Percentiles rank a stretch among this genome's conserved stretches.
Evolutionary conservation across 768 basidiomycete genomes (phyloP).

Genomic region (Rhizopogon roseolus): DNA sequence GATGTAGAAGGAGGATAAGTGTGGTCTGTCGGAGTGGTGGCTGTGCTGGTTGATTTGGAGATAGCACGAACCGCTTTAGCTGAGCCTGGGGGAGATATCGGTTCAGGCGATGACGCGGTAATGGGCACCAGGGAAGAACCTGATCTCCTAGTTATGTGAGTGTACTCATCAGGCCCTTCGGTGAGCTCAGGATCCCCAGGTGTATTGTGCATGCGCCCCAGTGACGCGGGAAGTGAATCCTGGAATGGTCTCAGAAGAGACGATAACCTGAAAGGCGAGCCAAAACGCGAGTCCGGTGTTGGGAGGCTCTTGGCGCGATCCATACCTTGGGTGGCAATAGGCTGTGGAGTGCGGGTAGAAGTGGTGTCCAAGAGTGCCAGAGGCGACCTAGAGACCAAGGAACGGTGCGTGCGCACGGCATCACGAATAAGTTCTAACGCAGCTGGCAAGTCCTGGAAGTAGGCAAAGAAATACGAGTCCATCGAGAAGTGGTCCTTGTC

Average conservation of each 20-base stretch:
- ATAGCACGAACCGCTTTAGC: neutral
- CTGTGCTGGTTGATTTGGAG: constrained; percentile 22
- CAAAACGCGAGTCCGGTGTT: constrained; percentile 24
- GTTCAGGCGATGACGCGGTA: constrained; percentile 36
- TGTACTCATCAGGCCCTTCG: constrained; percentile 57
- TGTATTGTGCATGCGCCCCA: constrained; percentile 25
- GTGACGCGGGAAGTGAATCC: constrained; percentile 40
- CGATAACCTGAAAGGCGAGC: constrained; percentile 57
- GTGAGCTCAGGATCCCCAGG: constrained; percentile 23
- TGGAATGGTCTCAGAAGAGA: constrained; percentile 67
- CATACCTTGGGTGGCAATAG: constrained; percentile 17
- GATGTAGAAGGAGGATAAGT: constrained; percentile 75
- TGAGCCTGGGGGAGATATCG: constrained; percentile 9
- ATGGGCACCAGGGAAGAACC: constrained; percentile 58
- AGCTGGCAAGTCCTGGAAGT: constrained; percentile 76
- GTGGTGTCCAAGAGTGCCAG: constrained; percentile 57
- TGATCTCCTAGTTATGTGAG: constrained; percentile 58
- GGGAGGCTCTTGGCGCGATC: constrained; percentile 40
- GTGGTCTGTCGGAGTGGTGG: constrained; percentile 40
- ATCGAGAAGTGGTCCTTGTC: constrained; percentile 72
- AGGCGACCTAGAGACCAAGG: constrained; percentile 16
- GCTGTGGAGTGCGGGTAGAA: constrained; percentile 29
- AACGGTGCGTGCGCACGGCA: constrained; percentile 57
- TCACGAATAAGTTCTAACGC: constrained; percentile 82
- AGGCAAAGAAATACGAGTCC: constrained; percentile 93